Evolutionary conservation across 805 yeast genomes (phyloP).

Genomic region (Lachancea kluyveri): DNA sequence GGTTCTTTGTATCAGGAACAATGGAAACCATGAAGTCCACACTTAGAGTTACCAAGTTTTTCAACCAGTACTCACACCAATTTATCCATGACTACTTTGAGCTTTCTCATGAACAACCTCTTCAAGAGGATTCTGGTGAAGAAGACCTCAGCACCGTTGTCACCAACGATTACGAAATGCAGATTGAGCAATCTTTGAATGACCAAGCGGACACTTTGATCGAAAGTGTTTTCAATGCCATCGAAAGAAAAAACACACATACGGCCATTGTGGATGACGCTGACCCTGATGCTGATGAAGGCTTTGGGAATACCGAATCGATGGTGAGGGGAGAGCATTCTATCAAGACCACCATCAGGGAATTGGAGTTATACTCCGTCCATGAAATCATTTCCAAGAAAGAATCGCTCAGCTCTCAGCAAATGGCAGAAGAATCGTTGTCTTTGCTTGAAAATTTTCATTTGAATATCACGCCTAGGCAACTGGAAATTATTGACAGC

Average conservation of each 20-base stretch:
- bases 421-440: background rate
- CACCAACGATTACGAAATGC: conserved; percentile 21
- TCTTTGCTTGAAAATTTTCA: conserved; percentile 15
- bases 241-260: conserved; percentile 28
- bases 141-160: conserved; percentile 10
- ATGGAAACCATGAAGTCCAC: conserved; percentile 37
- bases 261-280: conserved; percentile 17
- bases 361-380: conserved; percentile 12
- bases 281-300: conserved; percentile 6
- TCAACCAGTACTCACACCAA: conserved; percentile 23
- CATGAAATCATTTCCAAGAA: conserved; percentile 10
- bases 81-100: conserved; percentile 21
- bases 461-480: conserved; percentile 27
- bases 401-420: conserved; percentile 5
- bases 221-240: conserved; percentile 57
- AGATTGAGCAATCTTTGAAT: conserved; percentile 39
- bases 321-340: background rate
- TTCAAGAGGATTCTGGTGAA: conserved; percentile 5
- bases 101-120: conserved; percentile 9
- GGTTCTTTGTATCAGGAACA: conserved; percentile 41
- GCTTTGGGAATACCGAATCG: conserved; percentile 1
- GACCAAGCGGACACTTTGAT: conserved; percentile 61
- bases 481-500: conserved; percentile 45
- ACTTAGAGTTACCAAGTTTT: conserved; percentile 30
- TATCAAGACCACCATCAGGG: conserved; percentile 13